phyloP scores from a whole-genome alignment of 78 protist genomes.

The Dictyostelium purpureum region DNA sequence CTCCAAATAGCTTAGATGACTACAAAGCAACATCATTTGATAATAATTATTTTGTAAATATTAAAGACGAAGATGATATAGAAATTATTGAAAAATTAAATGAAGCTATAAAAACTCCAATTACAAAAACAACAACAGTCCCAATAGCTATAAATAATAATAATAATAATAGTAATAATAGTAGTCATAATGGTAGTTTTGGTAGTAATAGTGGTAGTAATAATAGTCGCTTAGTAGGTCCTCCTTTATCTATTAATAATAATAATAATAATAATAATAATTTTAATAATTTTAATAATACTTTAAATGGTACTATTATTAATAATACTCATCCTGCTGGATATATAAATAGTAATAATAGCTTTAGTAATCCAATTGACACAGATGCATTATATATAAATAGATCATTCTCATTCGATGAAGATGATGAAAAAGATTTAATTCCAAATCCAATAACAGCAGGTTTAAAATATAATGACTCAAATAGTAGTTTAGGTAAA shows the following conservation, averaged over 20 bases:
- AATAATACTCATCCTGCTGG: not conserved
- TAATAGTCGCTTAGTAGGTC: not conserved
- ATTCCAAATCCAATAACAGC: slow-evolving; percentile 4
- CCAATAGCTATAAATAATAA: not conserved
- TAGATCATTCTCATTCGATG: not conserved
- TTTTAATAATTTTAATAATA: not conserved
- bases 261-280: not conserved
- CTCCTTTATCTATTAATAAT: not conserved
- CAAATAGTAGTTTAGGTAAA: not conserved
- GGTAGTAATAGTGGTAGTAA: not conserved
- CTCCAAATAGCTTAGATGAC: not conserved
- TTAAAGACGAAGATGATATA: slow-evolving; percentile 31
- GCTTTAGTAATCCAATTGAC: not conserved
- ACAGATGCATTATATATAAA: not conserved
- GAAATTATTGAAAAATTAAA: slow-evolving; percentile 28
- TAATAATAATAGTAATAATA: not conserved
- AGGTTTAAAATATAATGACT: not conserved
- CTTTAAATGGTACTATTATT: not conserved
- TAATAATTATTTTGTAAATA: slow-evolving; percentile 8
- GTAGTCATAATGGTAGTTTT: not conserved
- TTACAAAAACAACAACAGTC: slow-evolving; percentile 1
- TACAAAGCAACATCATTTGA: slow-evolving; percentile 14
- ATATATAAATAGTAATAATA: not conserved
- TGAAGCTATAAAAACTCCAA: slow-evolving; percentile 46
- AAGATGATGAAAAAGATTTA: not conserved